Evolutionary conservation across 371 early-diverging fungal species (phyloP).

Genomic region (Circinella minor): DNA sequence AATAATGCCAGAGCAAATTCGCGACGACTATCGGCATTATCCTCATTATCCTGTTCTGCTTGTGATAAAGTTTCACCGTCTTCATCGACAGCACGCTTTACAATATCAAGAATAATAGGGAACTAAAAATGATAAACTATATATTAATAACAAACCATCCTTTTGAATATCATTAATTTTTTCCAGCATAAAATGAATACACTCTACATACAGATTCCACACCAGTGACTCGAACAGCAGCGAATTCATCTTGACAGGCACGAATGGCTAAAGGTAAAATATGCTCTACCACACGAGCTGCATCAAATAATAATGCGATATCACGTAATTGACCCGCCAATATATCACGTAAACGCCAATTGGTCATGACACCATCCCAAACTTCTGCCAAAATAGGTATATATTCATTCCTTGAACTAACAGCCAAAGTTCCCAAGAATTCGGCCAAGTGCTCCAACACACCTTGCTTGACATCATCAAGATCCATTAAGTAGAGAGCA

Average conservation of each 20-base stretch:
- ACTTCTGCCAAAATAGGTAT: slow-evolving; percentile 57
- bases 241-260: slow-evolving; percentile 62
- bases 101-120: slow-evolving; percentile 52
- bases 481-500: slow-evolving; percentile 61
- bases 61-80: slow-evolving; percentile 49
- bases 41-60: slow-evolving; percentile 30
- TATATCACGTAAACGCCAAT: slow-evolving; percentile 64
- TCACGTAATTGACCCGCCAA: slow-evolving; percentile 57
- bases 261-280: slow-evolving; percentile 58
- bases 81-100: slow-evolving; percentile 52
- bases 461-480: slow-evolving; percentile 67
- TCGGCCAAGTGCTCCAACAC: slow-evolving; percentile 63
- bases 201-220: slow-evolving; percentile 46
- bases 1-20: slow-evolving; percentile 46
- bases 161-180: too few relatives aligned
- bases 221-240: slow-evolving; percentile 61
- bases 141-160: too few relatives aligned
- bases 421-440: slow-evolving; percentile 58
- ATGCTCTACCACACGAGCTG: slow-evolving; percentile 53
- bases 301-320: slow-evolving; percentile 57
- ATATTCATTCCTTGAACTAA: slow-evolving; percentile 55
- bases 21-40: slow-evolving; percentile 32
- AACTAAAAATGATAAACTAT: slow-evolving; percentile 22
- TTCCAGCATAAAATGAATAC: neutral
- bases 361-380: slow-evolving; percentile 62